Conservation (phyloP, 208 protist species). For the Wallacemonas sp. region DNA sequence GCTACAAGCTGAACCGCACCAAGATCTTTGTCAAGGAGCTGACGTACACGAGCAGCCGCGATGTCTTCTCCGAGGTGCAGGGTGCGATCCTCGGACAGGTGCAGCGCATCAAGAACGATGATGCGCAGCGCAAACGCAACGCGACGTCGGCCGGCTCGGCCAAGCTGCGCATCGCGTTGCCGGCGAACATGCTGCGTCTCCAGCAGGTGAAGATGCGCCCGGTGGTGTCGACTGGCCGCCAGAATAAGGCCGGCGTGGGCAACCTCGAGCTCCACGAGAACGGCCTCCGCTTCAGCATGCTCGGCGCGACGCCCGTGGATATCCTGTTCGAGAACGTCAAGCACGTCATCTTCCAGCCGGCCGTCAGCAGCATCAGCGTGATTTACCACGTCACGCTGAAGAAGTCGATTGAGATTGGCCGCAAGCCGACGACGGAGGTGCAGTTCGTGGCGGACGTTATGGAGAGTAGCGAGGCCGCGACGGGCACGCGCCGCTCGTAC, state of each 20-base stretch:
- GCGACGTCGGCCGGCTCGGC: slow-evolving; percentile 45
- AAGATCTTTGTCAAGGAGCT: slow-evolving; percentile 91
- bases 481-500: slow-evolving; percentile 48
- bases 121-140: slow-evolving; percentile 54
- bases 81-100: slow-evolving; percentile 66
- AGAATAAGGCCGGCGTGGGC: slow-evolving; percentile 85
- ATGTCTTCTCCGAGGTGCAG: slow-evolving; percentile 63
- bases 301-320: slow-evolving; percentile 83
- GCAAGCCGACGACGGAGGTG: slow-evolving; percentile 94
- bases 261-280: slow-evolving; percentile 95
- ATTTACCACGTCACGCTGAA: slow-evolving; percentile 97
- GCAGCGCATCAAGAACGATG: slow-evolving; percentile 76
- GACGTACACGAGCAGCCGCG: slow-evolving; percentile 53
- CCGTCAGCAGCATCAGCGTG: slow-evolving; percentile 88
- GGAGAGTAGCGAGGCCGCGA: slow-evolving; percentile 83
- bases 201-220: slow-evolving; percentile 92
- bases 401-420: slow-evolving; percentile 96
- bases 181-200: slow-evolving; percentile 56
- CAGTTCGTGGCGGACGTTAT: slow-evolving; percentile 98
- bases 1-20: slow-evolving; percentile 80
- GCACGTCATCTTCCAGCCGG: slow-evolving; percentile 97
- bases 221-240: slow-evolving; percentile 61
- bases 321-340: slow-evolving; percentile 97
- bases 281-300: slow-evolving; percentile 93
- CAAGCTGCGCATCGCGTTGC: slow-evolving; percentile 41